These are phyloP conservation scores for Micractinium sp. DNA, from an alignment of 139 green algal genomes.

Conservation along the genomic window DNA sequence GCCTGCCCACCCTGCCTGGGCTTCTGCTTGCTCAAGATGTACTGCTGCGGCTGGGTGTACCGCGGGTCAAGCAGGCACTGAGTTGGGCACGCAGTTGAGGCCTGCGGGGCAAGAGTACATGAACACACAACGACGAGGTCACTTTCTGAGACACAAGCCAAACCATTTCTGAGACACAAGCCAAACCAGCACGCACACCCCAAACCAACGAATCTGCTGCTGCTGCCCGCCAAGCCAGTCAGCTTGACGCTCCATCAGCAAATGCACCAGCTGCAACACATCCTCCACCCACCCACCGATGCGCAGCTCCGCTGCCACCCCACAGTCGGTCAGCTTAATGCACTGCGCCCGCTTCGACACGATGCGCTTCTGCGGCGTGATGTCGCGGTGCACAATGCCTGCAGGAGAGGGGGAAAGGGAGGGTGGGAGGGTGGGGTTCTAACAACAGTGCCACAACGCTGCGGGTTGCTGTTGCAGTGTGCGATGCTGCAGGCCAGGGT, in stretches of 20 bases:
- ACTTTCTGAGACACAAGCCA: no score
- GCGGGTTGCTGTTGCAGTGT: no score
- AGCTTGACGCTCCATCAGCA: background rate
- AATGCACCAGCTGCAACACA: background rate
- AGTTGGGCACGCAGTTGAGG: slow-evolving; percentile 94
- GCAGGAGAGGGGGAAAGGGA: background rate
- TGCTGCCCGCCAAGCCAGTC: background rate
- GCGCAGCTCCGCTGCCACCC: slow-evolving; percentile 88
- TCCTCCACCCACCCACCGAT: slow-evolving; percentile 42
- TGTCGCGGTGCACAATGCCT: slow-evolving; percentile 91
- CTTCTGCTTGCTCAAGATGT: slow-evolving; percentile 83
- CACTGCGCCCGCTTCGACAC: slow-evolving; percentile 60
- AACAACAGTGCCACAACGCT: no score
- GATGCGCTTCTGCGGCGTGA: slow-evolving; percentile 94
- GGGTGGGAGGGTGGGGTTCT: no score
- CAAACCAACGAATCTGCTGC: no score
- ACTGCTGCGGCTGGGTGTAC: slow-evolving; percentile 92
- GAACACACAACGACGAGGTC: no score
- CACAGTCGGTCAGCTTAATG: slow-evolving; percentile 93
- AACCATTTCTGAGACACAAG: no score
- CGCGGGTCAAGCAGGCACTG: slow-evolving; percentile 93
- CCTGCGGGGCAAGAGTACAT: slow-evolving; percentile 25
- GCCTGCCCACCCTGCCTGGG: slow-evolving; percentile 26
- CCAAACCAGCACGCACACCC: no score
- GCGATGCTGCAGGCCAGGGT: background rate